Conservation (phyloP, 148 eudicot species). For the Dysphania ambrosioides region DNA sequence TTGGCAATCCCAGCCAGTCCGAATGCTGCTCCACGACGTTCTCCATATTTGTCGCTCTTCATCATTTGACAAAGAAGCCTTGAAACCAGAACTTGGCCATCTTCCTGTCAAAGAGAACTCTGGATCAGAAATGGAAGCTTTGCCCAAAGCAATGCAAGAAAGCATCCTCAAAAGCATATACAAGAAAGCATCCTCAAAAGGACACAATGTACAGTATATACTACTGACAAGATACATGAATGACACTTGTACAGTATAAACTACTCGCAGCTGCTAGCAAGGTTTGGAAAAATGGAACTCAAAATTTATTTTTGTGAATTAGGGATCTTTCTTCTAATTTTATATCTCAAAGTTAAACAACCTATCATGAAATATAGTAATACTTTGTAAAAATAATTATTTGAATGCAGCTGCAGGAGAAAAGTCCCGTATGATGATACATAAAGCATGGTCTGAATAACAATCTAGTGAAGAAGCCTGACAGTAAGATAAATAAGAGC, state of each 20-base stretch:
- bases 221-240: neutral
- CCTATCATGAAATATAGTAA: no score
- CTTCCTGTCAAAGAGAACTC: constrained; percentile 48
- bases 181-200: no score
- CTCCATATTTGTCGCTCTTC: constrained; percentile 97
- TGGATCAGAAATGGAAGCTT: neutral
- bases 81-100: constrained; percentile 73
- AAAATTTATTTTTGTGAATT: no score
- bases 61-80: constrained; percentile 78
- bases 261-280: neutral
- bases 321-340: no score
- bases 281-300: neutral
- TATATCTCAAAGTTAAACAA: no score
- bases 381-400: no score
- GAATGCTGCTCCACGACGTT: constrained; percentile 99
- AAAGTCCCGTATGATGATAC: neutral
- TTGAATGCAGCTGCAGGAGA: no score
- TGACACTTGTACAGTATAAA: neutral
- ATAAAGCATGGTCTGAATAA: no score
- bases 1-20: constrained; percentile 90
- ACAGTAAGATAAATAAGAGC: no score
- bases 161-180: neutral
- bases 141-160: constrained; percentile 16
- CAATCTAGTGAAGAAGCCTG: no score
- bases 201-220: neutral